Evolutionary conservation across 1,284 basidiomycete genomes (phyloP), one percentile per base, ranked within the genome.

Genomic region (Vanrija humicola): DNA sequence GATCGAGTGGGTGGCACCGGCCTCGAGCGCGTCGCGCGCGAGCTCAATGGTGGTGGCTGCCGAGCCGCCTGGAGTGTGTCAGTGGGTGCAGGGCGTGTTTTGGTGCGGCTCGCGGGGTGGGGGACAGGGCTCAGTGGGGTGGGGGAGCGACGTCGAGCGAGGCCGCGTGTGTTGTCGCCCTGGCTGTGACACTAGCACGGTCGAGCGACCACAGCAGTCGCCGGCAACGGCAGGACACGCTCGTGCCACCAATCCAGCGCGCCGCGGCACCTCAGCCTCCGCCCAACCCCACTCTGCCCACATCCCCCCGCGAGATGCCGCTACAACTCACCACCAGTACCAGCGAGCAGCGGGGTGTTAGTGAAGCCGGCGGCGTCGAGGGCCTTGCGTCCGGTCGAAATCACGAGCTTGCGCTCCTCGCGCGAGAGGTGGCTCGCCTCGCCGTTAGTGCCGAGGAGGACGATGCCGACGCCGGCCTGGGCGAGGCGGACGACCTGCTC

Each of bases 31-130:
- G 65, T 93, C 88, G 21, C 77, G 70, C 64, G 86, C 87, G 40
- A 94, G 80, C 69, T 86, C 82, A 71, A 89, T 88, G 23, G 90
- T 91, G 72, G 93, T 90, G 18, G 84, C 80, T 0, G 89, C 87
- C 0, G 88, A 90, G 55, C 74, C 76, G 38, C 67, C 67, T 64
- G 52, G 40, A 6, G 25, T 16, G 21, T 25, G 44, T 43, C 19
- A 50, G 49, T 26, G 10, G 28, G 28, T 21, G 19, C 6, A n/a
- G n/a, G n/a, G 9, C 21, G 46, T 16, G 46, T 9, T 19, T 10
- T n/a, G 44, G 7, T 7, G 16, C 12, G 16, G n/a, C n/a, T 38
- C 5, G 43, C 16, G 1, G 29, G n/a, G 44, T 34, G 23, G 44
- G 29, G 44, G 40, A 42, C n/a, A 8, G 7, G n/a, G 40, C 40